Evolutionary conservation across 2,329 filamentous ascomycete genomes (phyloP).

Genomic region (Epichloe uncinata): DNA sequence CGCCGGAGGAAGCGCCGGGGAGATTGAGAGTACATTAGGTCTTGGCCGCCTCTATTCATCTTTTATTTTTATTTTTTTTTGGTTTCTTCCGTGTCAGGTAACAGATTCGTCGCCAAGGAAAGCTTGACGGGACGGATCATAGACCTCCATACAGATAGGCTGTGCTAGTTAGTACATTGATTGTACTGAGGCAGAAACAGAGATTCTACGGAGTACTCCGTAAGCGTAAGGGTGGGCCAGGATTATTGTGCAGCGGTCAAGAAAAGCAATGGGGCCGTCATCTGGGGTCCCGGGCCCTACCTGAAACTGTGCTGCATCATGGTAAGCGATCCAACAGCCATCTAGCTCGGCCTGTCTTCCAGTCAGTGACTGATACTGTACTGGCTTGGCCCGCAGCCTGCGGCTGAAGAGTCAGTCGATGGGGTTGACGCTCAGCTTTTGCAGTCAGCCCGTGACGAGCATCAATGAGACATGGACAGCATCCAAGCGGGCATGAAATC

Average conservation of each 20-base stretch:
- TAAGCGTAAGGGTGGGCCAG: neutral
- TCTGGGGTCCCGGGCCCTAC: neutral
- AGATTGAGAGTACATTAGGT: neutral
- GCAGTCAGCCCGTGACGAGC: neutral
- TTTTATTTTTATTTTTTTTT: neutral
- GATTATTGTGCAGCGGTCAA: neutral
- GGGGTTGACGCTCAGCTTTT: neutral
- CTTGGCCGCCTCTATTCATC: neutral
- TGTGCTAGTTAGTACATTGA: neutral
- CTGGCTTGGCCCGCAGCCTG: neutral
- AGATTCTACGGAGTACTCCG: too few species aligned
- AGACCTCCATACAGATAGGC: neutral
- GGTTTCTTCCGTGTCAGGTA: neutral
- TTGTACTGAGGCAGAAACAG: neutral
- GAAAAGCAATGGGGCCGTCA: neutral
- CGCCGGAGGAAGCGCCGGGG: neutral
- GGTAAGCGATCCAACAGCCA: neutral
- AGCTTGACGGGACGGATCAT: neutral
- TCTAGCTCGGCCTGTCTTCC: neutral
- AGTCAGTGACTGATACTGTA: neutral
- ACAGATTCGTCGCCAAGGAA: neutral
- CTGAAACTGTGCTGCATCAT: neutral
- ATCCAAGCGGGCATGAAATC: neutral
- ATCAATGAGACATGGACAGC: neutral
- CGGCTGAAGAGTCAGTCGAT: neutral